A percentile compares a stretch with the other conserved stretches of the same genome.
These are phyloP conservation scores for Exserohilum rostratum DNA, from an alignment of 2,329 filamentous ascomycete genomes.

Conservation along the genomic window DNA sequence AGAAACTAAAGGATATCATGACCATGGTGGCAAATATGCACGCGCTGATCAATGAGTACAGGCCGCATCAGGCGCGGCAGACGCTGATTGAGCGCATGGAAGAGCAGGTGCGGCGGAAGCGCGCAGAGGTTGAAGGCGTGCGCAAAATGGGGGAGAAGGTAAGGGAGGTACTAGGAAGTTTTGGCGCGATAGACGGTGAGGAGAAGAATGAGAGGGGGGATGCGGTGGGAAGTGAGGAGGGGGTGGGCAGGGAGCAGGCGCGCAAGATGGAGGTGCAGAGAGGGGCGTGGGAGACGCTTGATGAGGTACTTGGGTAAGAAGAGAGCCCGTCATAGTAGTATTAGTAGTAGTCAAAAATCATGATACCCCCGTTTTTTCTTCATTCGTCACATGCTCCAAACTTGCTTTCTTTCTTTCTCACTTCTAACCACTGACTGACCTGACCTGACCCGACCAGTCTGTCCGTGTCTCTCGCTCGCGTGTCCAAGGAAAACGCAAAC, in stretches of 20 bases:
- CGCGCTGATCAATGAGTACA: slow-evolving; percentile 90
- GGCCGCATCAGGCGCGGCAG: slow-evolving; percentile 90
- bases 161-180: slow-evolving; percentile 71
- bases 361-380: not conserved
- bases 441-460: no score
- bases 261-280: slow-evolving; percentile 36
- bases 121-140: slow-evolving; percentile 74
- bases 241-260: slow-evolving; percentile 17
- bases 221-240: slow-evolving; percentile 22
- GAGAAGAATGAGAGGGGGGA: slow-evolving; percentile 10
- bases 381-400: no score
- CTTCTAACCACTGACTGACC: no score
- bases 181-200: slow-evolving; percentile 52
- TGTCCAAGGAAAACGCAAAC: no score
- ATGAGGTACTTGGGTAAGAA: slow-evolving; percentile 40
- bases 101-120: slow-evolving; percentile 74
- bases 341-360: no score
- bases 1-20: slow-evolving; percentile 78
- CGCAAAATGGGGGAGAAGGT: slow-evolving; percentile 73
- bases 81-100: slow-evolving; percentile 88
- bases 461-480: no score
- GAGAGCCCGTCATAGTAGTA: no score
- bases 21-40: slow-evolving; percentile 90
- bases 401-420: not conserved
- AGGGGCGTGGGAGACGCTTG: slow-evolving; percentile 46